Percentiles rank a stretch among this genome's conserved stretches.
phyloP scores from a whole-genome alignment of 192 early-diverging fungal genomes.

The Umbelopsis isabellina region DNA sequence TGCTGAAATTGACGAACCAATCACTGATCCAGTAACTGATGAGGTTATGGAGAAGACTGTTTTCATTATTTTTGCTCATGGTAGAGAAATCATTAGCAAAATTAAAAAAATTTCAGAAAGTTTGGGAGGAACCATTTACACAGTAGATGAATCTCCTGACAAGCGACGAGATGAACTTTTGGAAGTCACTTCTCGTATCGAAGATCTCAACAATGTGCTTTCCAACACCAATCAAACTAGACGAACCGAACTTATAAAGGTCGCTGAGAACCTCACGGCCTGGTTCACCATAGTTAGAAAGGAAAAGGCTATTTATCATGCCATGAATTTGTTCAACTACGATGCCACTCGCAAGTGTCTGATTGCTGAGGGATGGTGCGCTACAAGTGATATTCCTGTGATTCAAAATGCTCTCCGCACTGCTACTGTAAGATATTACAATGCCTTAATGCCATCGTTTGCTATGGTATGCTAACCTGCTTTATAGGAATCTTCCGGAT shows the following conservation, averaged over 20 bases:
- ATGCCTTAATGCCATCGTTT: neutral
- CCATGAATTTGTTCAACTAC: conserved; percentile 96
- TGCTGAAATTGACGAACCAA: conserved; percentile 94
- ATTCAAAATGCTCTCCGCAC: conserved; percentile 84
- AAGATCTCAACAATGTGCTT: conserved; percentile 82
- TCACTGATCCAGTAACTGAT: conserved; percentile 89
- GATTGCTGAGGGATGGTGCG: conserved; percentile 99
- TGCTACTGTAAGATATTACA: conserved; percentile 63
- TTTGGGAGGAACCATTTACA: conserved; percentile 93
- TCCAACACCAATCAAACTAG: conserved; percentile 86
- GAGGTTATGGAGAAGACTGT: conserved; percentile 93
- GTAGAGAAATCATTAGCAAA: conserved; percentile 85
- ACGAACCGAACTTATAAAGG: conserved; percentile 78
- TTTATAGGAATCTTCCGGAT: conserved; percentile 77
- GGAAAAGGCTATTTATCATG: conserved; percentile 97
- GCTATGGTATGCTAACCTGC: conserved; percentile 21
- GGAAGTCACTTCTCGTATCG: conserved; percentile 84
- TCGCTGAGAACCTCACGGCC: conserved; percentile 83
- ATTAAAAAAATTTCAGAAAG: conserved; percentile 94
- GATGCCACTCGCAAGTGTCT: conserved; percentile 90
- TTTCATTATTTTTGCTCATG: conserved; percentile 98
- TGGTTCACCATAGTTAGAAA: conserved; percentile 94
- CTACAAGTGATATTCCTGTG: conserved; percentile 79
- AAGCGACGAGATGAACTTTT: conserved; percentile 82
- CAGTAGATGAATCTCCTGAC: conserved; percentile 81